Evolutionary conservation across 495 filamentous ascomycete genomes (phyloP).

Genomic region (Trichoderma asperelloides): DNA sequence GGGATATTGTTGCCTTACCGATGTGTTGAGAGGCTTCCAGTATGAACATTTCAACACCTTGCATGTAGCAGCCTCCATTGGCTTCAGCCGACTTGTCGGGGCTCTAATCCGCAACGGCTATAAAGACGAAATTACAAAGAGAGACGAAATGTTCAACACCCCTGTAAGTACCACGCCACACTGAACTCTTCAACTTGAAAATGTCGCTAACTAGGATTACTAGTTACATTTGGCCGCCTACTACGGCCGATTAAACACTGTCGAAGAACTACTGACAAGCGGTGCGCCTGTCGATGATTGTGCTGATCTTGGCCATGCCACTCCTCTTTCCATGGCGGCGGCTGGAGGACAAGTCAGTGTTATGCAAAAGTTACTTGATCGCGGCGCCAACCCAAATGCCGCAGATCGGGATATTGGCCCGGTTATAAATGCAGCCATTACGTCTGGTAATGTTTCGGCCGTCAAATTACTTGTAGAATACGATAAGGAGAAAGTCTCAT

Average conservation of each 20-base stretch:
- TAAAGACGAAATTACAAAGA: slow-evolving; percentile 20
- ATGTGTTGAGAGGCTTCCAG: slow-evolving; percentile 13
- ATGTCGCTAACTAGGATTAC: not conserved
- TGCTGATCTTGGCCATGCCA: slow-evolving; percentile 18
- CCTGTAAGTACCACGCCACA: not conserved
- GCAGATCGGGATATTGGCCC: slow-evolving; percentile 20
- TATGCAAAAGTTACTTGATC: slow-evolving; percentile 24
- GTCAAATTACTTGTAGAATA: slow-evolving; percentile 26
- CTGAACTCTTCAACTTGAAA: not conserved
- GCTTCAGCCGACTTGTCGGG: slow-evolving; percentile 10
- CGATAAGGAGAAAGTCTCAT: slow-evolving; percentile 20
- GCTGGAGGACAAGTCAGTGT: slow-evolving; percentile 23
- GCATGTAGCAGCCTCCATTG: slow-evolving; percentile 23
- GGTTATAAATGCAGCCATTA: slow-evolving; percentile 27
- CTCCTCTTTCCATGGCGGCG: slow-evolving; percentile 30
- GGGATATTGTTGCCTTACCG: slow-evolving; percentile 21
- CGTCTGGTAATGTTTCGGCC: slow-evolving; percentile 23
- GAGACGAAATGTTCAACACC: not conserved
- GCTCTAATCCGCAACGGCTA: slow-evolving; percentile 22
- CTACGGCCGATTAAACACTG: slow-evolving; percentile 24
- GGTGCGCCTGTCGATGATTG: slow-evolving; percentile 26
- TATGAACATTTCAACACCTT: slow-evolving; percentile 20
- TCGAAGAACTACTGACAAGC: slow-evolving; percentile 24
- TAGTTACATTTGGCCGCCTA: slow-evolving; percentile 26
- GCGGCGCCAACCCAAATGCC: slow-evolving; percentile 25